Base-by-base conservation (phyloP, 257 asterid species). In the Salvia hispanica region DNA sequence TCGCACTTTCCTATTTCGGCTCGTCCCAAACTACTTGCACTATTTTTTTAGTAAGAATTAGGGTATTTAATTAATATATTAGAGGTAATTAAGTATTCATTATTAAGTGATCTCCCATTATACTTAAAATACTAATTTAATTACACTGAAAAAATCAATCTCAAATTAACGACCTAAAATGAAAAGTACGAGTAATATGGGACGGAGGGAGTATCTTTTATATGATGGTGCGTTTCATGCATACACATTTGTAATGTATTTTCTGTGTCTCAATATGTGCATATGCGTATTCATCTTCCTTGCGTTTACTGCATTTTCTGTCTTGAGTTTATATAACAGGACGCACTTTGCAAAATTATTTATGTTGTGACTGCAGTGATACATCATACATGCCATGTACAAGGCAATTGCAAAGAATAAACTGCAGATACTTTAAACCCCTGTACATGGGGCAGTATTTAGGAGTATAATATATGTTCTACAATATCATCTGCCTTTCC, bases 271-370 rank as follows among this genome's bases (percentile, higher is more conserved):
- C 54, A 7, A 6, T 16, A 11, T 34, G 28, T 4, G 3, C 28
- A 9, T 59, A 37, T 15, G 9, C 16, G 39, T 59, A 9, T 39
- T 31, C 64, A 39, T 69, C 73, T 46, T 69, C 66, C 4, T 36
- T 54, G 21, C 37, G 34, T 21, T 53, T 4, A 21, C n/a, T 18
- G 56, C 56, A 50, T 50, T 48, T 14, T 14, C 21, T 0, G 55
- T 16, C 8, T 9, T 34, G 43, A 5, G 16, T 28, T 25, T 55
- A 6, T 5, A 55, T 25, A 55, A 28, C 39, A 25, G 31, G 60
- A 55, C 12, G 62, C 42, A 56, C 31, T 2, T 31, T 9, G 7
- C 1, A 52, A 8, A 16, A 21, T 34, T 31, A 14, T 48, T 46
- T 47, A 28, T 25, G 5, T 14, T 45, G 43, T n/a, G 66, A 44